Conservation (phyloP, 306 rosid species). For the Medicago ruthenica region DNA sequence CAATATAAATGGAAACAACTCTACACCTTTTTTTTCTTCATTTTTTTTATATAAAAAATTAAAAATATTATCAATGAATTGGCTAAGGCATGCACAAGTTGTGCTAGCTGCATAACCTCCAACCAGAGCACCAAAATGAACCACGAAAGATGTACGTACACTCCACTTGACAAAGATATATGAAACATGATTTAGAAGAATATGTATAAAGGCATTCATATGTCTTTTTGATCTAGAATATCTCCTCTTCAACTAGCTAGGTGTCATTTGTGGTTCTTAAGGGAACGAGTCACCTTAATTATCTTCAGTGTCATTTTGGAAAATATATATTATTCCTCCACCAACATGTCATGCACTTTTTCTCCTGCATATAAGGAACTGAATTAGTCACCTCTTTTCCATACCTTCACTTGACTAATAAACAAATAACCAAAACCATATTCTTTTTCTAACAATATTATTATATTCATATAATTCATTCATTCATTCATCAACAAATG, state of each 20-base stretch:
- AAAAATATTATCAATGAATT: too few relatives aligned
- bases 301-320: constrained; percentile 51
- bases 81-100: too few relatives aligned
- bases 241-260: constrained; percentile 46
- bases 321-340: constrained; percentile 41
- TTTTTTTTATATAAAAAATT: too few relatives aligned
- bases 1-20: too few relatives aligned
- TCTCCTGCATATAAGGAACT: constrained; percentile 75
- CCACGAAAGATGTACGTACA: not conserved
- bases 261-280: constrained; percentile 57
- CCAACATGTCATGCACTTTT: not conserved
- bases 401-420: constrained; percentile 42
- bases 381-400: constrained; percentile 43
- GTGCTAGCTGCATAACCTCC: not conserved
- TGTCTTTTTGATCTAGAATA: constrained; percentile 54
- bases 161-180: constrained; percentile 37
- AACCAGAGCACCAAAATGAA: not conserved
- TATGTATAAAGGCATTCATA: constrained; percentile 33
- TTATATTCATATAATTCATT: too few relatives aligned
- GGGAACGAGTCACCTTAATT: constrained; percentile 54
- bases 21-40: too few relatives aligned
- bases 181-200: constrained; percentile 47
- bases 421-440: not conserved
- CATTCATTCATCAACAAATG: constrained; percentile 44
- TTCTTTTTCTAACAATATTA: not conserved